Base-by-base conservation (phyloP, 345 rosid species). In the Camelina laxa region DNA sequence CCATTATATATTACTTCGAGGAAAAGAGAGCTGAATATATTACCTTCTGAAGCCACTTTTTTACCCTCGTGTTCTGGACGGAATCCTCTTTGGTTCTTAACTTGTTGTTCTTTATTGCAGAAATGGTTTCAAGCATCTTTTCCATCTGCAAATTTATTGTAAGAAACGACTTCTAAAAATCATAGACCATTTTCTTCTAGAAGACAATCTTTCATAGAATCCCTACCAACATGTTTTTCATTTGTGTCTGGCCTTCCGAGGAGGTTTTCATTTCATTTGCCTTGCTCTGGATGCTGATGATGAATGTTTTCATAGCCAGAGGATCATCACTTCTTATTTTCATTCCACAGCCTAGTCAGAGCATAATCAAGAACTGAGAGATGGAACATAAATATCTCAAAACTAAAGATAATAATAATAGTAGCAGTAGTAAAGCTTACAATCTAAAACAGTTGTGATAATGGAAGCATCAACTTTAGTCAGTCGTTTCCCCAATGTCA, bases 31-130 rank as follows among this genome's bases (percentile, higher is more conserved):
- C 57, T 27, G 7, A 50, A 30, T 60, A 59, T 53, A 72, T 63
- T 63, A 94, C 99, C 91, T 94, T 94, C 64, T 90, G 97, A 54
- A 94, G 84, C 99, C 99, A 94, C 79, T 90, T 94, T 81, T 90
- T 92, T 15, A 94, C 89, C 76, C 93, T 81, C 5, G 90, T 84
- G 69, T 87, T 88, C 42, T 82, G 91, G 35, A 76, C 72, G 0
- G 86, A 76, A 69, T 94, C 99, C 79, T 92, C 97, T 74, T 80
- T 88, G 6, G 89, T 72, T 83, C 82, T 90, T 81, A 79, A 82
- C 81, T 87, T 94, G 81, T 94, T 94, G 84, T 94, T 94, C 84
- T 94, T 94, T 47, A 94, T 91, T 60, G 93, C 97, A 22, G 85
- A 80, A 76, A 94, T 90, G 65, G 89, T 92, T 83, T 92, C 96